phyloP scores from a whole-genome alignment of 805 yeast species.

The Lipomyces chichibuensis region DNA sequence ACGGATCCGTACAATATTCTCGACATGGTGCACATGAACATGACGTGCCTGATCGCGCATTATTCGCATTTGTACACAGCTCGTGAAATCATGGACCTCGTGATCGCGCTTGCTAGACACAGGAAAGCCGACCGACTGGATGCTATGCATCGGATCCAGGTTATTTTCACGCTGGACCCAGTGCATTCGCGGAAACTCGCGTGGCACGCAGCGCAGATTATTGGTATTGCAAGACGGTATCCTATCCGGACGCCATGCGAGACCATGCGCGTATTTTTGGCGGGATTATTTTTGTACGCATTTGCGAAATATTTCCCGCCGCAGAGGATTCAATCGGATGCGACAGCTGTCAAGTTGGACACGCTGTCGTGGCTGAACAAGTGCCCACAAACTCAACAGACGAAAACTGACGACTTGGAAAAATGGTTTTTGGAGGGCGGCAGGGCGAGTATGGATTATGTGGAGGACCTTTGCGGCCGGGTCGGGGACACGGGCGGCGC shows the following conservation, averaged over 20 bases:
- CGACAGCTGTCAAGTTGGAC: constrained; percentile 14
- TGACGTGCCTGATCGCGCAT: constrained; percentile 33
- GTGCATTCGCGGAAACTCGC: constrained; percentile 32
- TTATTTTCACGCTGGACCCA: constrained; percentile 26
- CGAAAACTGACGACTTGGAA: constrained; percentile 17
- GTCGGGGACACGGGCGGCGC: constrained; percentile 13
- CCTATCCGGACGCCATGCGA: constrained; percentile 36
- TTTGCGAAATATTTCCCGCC: constrained; percentile 29
- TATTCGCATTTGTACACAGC: constrained; percentile 33
- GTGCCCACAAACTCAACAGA: not conserved
- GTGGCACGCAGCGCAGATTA: constrained; percentile 38
- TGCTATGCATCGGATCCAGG: constrained; percentile 23
- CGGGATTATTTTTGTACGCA: constrained; percentile 36
- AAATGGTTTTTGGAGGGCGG: constrained; percentile 34
- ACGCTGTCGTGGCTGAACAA: constrained; percentile 19
- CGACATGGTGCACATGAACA: constrained; percentile 24
- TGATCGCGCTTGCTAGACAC: constrained; percentile 21
- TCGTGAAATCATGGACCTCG: constrained; percentile 29
- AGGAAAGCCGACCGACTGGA: constrained; percentile 16
- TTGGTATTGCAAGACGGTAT: constrained; percentile 29
- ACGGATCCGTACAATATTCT: constrained; percentile 10
- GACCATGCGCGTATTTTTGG: constrained; percentile 36
- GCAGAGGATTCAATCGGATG: not conserved
- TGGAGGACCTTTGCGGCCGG: constrained; percentile 23
- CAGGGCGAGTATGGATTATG: constrained; percentile 23